Base-by-base conservation (phyloP, 176 grass and related monocot species). In the Thalia dealbata region DNA sequence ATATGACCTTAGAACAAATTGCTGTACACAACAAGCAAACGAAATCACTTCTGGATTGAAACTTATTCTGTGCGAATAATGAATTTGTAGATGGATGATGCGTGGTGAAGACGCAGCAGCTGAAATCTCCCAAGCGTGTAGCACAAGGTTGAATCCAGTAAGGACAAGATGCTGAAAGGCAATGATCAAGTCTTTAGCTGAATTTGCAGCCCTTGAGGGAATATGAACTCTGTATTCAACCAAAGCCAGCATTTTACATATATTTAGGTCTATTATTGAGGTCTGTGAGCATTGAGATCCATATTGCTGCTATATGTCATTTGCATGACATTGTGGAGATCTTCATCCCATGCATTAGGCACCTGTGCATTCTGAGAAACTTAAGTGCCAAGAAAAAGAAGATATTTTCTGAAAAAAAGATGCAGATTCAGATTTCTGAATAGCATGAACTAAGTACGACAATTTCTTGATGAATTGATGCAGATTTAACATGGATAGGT, bases 341-440 rank as follows among this genome's bases (percentile, higher is more conserved):
- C 90, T 69, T 86, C 83, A 21, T 89, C 72, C 76, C 82, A 92
- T 73, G 70, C 73, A 80, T 71, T 77, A 44, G 83, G 77, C 26
- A 89, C 79, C 90, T 92, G 83, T 70, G 50, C 38, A 79, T 71
- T 66, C 45, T 52, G 59, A n/a, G 14, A 70, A 61, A 43, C 6
- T 27, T 69, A 70, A 74, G 64, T 43, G 30, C 64, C 8, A 42
- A 30, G 10, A 22, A 38, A 38, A 38, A 67, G 35, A 67, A 42
- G 64, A 79, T 61, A 52, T 10, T 61, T 62, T 7, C 0, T 25
- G 71, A 86, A 68, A 42, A 55, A 45, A 59, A 61, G 26, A 10
- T 10, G 3, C 6, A 76, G 26, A 21, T 35, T 35, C 16, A 58
- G 41, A 32, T 23, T 10, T 48, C 45, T 48, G 12, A 73, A 14